Conservation (phyloP, 129 eudicot genomes). For the Glebionis coronaria region DNA sequence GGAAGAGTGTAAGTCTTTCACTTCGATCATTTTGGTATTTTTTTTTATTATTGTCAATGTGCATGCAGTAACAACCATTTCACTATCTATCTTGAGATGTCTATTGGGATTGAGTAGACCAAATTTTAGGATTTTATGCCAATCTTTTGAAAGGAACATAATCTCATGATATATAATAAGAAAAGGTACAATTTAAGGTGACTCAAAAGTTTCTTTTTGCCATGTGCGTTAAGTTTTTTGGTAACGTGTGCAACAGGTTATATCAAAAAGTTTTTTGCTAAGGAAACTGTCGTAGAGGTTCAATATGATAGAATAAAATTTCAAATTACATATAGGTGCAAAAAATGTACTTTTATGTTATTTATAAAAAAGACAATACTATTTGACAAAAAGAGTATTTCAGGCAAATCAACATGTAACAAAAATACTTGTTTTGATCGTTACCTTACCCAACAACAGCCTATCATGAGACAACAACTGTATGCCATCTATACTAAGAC, state of each 20-base stretch:
- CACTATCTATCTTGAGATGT: constrained; percentile 2
- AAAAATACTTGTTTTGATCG: no score
- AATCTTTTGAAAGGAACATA: background rate
- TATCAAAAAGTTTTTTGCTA: no score
- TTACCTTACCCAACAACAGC: constrained; percentile 1
- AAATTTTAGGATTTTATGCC: constrained; percentile 2
- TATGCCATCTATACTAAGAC: background rate
- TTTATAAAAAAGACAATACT: no score
- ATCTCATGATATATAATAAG: background rate
- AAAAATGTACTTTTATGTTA: no score
- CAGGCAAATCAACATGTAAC: background rate
- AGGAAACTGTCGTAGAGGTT: no score
- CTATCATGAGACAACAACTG: constrained; percentile 1
- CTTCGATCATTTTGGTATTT: constrained; percentile 4
- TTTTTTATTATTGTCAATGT: constrained; percentile 10
- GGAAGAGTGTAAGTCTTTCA: constrained; percentile 69
- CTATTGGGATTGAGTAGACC: constrained; percentile 10
- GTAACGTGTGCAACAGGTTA: no score
- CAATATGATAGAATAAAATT: no score
- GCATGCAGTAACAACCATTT: constrained; percentile 7
- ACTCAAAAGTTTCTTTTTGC: no score
- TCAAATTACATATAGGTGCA: no score
- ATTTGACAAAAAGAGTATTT: background rate
- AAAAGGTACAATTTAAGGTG: background rate
- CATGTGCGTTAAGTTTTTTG: no score